Conservation (phyloP, 768 basidiomycete genomes). For the Suillus luteus region DNA sequence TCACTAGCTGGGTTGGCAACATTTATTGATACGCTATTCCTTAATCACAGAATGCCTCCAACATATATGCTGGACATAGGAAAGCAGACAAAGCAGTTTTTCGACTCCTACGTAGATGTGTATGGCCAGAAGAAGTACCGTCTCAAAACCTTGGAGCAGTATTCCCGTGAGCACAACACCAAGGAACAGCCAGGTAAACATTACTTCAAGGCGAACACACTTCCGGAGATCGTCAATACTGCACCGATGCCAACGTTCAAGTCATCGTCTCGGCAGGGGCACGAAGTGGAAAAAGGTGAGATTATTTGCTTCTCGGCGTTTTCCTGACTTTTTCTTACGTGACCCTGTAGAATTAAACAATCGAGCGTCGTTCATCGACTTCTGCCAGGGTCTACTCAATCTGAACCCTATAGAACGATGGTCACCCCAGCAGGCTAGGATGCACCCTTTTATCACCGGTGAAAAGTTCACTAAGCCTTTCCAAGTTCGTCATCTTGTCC, state of each 20-base stretch:
- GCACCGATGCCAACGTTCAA: conserved; percentile 92
- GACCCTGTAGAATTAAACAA: conserved; percentile 73
- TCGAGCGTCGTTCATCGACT: conserved; percentile 94
- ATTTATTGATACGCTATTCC: background rate
- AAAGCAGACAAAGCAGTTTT: conserved; percentile 94
- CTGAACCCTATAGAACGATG: conserved; percentile 94
- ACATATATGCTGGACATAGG: conserved; percentile 93
- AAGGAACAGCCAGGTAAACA: conserved; percentile 99
- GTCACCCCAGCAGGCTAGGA: conserved; percentile 94
- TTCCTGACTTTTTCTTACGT: background rate
- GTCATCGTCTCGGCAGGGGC: conserved; percentile 63
- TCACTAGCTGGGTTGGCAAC: background rate
- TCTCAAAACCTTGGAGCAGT: conserved; percentile 92
- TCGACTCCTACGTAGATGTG: conserved; percentile 75
- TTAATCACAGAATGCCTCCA: conserved; percentile 74
- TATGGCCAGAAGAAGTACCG: conserved; percentile 83
- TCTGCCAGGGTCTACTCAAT: conserved; percentile 91
- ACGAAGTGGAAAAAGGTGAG: conserved; percentile 90
- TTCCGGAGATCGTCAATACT: conserved; percentile 95
- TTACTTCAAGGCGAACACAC: conserved; percentile 92
- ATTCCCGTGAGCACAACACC: conserved; percentile 91
- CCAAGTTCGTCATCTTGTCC: conserved; percentile 51
- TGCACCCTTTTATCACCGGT: conserved; percentile 98
- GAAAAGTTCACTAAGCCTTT: conserved; percentile 92
- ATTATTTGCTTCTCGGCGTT: conserved; percentile 12